Evolutionary conservation across 2,329 filamentous ascomycete genomes (phyloP), one percentile per base, ranked within the genome.

Genomic region (Chaetomiaceae sp.): DNA sequence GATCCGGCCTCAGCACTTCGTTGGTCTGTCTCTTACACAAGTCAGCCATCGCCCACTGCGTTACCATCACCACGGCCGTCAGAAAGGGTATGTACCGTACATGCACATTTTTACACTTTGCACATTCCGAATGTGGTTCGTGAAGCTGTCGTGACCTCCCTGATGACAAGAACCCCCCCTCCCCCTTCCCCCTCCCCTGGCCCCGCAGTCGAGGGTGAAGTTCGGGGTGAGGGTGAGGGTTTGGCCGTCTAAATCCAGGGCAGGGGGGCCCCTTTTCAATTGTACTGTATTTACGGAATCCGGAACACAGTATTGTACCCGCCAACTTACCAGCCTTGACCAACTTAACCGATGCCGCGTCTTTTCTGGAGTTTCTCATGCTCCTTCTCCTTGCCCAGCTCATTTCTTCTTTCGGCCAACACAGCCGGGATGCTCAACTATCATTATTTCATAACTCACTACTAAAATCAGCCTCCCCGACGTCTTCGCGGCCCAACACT

Each of bases 141-240:
- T 31, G 41, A 53, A 41, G 44, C 44, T 44, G 23, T 44, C 23
- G 16, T 55, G 52, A 57, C 52, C 55, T 49, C 30, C n/a, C n/a
- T n/a, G n/a, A n/a, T n/a, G n/a, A n/a, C n/a, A n/a, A n/a, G n/a
- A n/a, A n/a, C n/a, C n/a, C n/a, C n/a, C n/a, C n/a, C n/a, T n/a
- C n/a, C n/a, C n/a, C n/a, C n/a, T n/a, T n/a, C n/a, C 43, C 40
- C n/a, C n/a, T n/a, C n/a, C n/a, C n/a, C n/a, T 27, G 6, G 33
- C 53, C 49, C 52, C 45, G 48, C 35, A 48, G 51, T 52, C 48
- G 21, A 19, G 45, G 51, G 47, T 53, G 50, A 57, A 50, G 55
- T n/a, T n/a, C n/a, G n/a, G n/a, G n/a, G 25, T 27, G 25, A 27
- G 25, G 6, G 44, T 48, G 44, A 54, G 39, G 38, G 27, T 33